These are phyloP conservation scores for Myriosclerotinia duriaeana DNA, from an alignment of 2,329 filamentous ascomycete species.

Conservation along the genomic window DNA sequence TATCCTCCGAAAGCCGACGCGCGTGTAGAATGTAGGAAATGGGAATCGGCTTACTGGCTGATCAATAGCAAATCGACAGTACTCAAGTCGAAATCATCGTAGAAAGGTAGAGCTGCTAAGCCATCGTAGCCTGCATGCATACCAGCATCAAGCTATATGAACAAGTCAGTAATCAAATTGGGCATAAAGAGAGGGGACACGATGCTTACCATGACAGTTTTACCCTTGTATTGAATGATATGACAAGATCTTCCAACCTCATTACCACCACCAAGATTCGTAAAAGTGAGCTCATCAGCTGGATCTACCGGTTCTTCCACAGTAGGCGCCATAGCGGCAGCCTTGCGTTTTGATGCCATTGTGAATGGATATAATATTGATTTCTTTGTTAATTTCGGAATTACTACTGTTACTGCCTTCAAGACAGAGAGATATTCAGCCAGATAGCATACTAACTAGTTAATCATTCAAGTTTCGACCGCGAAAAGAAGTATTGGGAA, in stretches of 20 bases:
- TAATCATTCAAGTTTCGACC: not conserved
- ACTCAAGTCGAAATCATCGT: constrained; percentile 97
- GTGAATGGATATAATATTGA: constrained; percentile 16
- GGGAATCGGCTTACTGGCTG: constrained; percentile 81
- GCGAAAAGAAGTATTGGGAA: not conserved
- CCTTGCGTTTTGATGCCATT: constrained; percentile 97
- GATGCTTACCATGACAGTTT: constrained; percentile 86
- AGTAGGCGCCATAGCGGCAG: constrained; percentile 65
- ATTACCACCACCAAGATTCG: constrained; percentile 91
- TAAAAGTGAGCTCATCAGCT: constrained; percentile 89
- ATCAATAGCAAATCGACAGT: constrained; percentile 96
- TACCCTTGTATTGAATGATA: constrained; percentile 98
- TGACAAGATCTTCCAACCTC: constrained; percentile 97
- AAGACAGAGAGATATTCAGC: constrained; percentile 13
- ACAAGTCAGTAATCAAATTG: constrained; percentile 10
- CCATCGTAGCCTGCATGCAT: constrained; percentile 97
- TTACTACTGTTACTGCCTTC: constrained; percentile 7
- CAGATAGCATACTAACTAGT: constrained; percentile 10
- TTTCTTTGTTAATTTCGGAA: constrained; percentile 7
- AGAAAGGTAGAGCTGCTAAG: constrained; percentile 89
- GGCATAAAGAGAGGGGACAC: constrained; percentile 2
- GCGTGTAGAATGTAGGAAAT: constrained; percentile 21
- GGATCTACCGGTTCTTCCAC: constrained; percentile 89
- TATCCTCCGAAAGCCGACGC: constrained; percentile 17
- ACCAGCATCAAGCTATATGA: constrained; percentile 80